phyloP scores from a whole-genome alignment of 768 basidiomycete species.

The Krasilnikovozyma curviuscula region DNA sequence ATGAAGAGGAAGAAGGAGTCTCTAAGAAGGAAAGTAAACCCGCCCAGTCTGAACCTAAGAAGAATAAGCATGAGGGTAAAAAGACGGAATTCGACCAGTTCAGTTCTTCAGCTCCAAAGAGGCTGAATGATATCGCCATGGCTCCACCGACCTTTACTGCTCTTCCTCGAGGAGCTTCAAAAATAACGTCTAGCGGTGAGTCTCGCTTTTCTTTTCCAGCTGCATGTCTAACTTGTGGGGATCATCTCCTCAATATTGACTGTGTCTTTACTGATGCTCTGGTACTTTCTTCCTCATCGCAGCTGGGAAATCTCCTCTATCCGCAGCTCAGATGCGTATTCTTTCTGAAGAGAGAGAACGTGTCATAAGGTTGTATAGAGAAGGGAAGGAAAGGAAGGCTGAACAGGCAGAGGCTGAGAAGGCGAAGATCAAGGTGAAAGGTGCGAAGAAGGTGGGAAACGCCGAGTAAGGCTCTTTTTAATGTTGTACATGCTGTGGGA shows the following conservation, averaged over 20 bases:
- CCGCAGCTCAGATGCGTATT: conserved; percentile 11
- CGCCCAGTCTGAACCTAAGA: not conserved
- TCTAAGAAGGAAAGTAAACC: not conserved
- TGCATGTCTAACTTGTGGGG: conserved; percentile 2
- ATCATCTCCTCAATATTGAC: not conserved
- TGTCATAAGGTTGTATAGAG: conserved; percentile 9
- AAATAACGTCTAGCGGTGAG: no score
- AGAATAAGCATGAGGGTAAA: not conserved
- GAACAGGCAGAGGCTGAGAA: no score
- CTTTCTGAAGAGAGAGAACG: conserved; percentile 12
- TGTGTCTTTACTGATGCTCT: not conserved
- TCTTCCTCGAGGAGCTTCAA: conserved; percentile 5
- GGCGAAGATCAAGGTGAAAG: no score
- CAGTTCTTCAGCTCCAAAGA: conserved; percentile 6
- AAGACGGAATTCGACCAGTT: conserved; percentile 2
- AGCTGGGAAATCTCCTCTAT: no score
- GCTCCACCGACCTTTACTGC: conserved; percentile 9
- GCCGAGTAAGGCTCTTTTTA: no score
- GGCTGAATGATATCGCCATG: conserved; percentile 9
- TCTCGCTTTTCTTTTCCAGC: no score
- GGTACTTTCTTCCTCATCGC: conserved; percentile 2
- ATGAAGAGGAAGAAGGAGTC: not conserved
- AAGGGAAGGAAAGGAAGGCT: conserved; percentile 8
- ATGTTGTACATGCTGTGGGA: no score
- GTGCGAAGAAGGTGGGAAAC: no score